phyloP scores from a whole-genome alignment of 225 moss, liverwort and hornwort species.

The Straminergon stramineum region DNA sequence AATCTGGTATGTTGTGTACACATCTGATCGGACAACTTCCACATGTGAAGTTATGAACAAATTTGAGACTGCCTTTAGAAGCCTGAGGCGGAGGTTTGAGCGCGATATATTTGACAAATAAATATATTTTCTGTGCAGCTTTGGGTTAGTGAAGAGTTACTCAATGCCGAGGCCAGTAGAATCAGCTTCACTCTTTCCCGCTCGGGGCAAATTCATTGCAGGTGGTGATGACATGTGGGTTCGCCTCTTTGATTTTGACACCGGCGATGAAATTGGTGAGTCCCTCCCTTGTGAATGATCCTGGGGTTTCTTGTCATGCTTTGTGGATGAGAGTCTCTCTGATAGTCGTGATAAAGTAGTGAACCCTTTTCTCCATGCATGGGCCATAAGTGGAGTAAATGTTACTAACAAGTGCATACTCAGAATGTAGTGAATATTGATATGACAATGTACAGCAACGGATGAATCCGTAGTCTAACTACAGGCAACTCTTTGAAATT shows the following conservation, averaged over 20 bases:
- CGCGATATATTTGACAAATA: background rate
- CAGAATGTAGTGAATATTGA: background rate
- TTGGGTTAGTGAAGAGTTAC: conserved; percentile 90
- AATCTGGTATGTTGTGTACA: background rate
- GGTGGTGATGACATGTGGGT: conserved; percentile 99
- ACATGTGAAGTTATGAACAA: background rate
- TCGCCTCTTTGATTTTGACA: conserved; percentile 92
- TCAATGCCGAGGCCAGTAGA: conserved; percentile 96
- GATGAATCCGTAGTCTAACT: background rate
- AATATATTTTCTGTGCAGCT: conserved; percentile 34
- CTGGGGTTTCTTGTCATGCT: background rate
- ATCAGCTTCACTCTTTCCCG: conserved; percentile 89
- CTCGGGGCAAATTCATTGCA: conserved; percentile 85
- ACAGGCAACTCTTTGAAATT: background rate
- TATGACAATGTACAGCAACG: background rate
- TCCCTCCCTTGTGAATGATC: background rate
- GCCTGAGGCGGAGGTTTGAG: background rate
- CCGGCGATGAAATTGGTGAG: conserved; percentile 91
- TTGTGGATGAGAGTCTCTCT: background rate
- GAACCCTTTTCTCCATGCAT: background rate
- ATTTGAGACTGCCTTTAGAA: background rate
- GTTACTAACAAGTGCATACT: background rate
- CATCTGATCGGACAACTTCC: background rate
- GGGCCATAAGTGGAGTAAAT: background rate
- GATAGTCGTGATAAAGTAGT: background rate